Conservation (phyloP, 1,284 basidiomycete species). For the Melampsora larici-populina region DNA sequence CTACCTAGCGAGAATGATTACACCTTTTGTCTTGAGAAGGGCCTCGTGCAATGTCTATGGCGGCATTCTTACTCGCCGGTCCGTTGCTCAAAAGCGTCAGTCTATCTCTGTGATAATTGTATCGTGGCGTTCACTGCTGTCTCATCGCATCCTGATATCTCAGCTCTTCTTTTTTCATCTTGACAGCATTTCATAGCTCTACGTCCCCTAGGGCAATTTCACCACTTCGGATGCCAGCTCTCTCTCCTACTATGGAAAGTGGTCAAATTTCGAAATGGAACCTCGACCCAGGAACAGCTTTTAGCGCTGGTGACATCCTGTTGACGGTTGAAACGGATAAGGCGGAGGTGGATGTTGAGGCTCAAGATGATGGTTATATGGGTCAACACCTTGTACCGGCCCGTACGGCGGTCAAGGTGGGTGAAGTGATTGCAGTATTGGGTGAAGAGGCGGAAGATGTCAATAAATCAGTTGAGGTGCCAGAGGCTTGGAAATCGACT, state of each 20-base stretch:
- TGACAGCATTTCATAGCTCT: conserved; percentile 11
- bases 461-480: conserved; percentile 50
- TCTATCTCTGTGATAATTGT: too few species aligned
- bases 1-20: too few species aligned
- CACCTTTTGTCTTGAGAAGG: too few species aligned
- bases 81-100: too few species aligned
- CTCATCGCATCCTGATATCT: too few species aligned
- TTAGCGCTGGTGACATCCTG: conserved; percentile 53
- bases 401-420: conserved; percentile 52
- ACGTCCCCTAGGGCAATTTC: conserved; percentile 16
- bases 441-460: conserved; percentile 57
- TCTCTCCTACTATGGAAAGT: conserved; percentile 51
- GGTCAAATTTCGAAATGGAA: conserved; percentile 48
- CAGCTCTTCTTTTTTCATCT: too few species aligned
- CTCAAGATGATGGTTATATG: conserved; percentile 56
- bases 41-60: too few species aligned
- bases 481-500: conserved; percentile 44
- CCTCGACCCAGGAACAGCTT: conserved; percentile 45
- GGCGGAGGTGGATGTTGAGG: conserved; percentile 56
- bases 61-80: too few species aligned
- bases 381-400: conserved; percentile 53
- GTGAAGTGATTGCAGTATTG: conserved; percentile 54
- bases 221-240: conserved; percentile 45
- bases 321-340: conserved; percentile 51
- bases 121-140: too few species aligned